A percentile compares a stretch with the other conserved stretches of the same genome.
phyloP scores from a whole-genome alignment of 139 green algal species.

The Chlorella sp. region DNA sequence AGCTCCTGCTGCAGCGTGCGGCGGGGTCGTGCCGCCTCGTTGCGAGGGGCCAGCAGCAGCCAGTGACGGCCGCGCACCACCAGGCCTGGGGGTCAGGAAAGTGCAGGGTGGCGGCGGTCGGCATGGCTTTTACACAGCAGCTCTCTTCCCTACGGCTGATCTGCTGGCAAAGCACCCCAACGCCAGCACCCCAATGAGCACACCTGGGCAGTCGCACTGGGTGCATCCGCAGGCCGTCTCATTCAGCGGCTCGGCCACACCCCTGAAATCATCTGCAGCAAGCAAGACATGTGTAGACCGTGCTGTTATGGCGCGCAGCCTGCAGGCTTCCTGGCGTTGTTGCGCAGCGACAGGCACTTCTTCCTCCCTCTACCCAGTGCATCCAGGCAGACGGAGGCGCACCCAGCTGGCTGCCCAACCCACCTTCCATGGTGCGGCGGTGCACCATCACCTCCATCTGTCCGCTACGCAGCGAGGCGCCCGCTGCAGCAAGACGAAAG shows the following conservation, averaged over 20 bases:
- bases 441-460: conserved; percentile 77
- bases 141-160: neutral
- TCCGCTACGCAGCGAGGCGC: conserved; percentile 54
- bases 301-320: neutral
- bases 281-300: too few relatives aligned
- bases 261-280: conserved; percentile 67
- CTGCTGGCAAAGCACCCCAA: neutral
- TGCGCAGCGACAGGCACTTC: too few relatives aligned
- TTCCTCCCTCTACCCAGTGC: too few relatives aligned
- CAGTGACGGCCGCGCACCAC: conserved; percentile 34
- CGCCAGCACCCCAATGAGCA: too few relatives aligned
- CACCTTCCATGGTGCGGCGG: conserved; percentile 49
- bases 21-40: conserved; percentile 16
- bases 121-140: too few relatives aligned
- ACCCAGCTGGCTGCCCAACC: neutral
- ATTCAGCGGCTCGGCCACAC: conserved; percentile 79
- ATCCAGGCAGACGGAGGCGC: neutral
- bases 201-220: conserved; percentile 56
- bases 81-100: conserved; percentile 17
- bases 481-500: conserved; percentile 17
- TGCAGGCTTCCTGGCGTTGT: too few relatives aligned
- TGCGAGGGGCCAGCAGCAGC: conserved; percentile 25
- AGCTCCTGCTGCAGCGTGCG: conserved; percentile 55
- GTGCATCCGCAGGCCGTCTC: conserved; percentile 78
- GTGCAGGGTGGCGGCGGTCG: too few relatives aligned